A percentile compares a stretch with the other conserved stretches of the same genome.
Evolutionary conservation across 140 eudicot species (phyloP).

Genomic region (Bidens hawaiensis): DNA sequence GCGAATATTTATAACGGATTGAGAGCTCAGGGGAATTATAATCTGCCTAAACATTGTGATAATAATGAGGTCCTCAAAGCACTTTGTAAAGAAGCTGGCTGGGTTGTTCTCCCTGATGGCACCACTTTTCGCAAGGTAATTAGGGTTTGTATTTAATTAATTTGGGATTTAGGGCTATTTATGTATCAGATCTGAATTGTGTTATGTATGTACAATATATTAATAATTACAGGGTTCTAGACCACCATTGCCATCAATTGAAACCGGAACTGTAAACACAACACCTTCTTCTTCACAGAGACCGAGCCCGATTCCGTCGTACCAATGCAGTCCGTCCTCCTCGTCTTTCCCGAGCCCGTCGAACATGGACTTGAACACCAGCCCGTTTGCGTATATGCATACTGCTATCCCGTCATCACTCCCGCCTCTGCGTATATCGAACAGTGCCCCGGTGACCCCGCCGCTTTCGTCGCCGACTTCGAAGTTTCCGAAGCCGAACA

Average conservation of each 20-base stretch:
- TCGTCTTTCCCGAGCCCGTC: slow-evolving; percentile 2
- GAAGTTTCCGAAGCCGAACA: slow-evolving; percentile 40
- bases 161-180: neutral
- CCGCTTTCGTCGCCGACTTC: slow-evolving; percentile 70
- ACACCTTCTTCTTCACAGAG: slow-evolving; percentile 5
- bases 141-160: neutral
- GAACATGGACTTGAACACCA: neutral
- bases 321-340: slow-evolving; percentile 9
- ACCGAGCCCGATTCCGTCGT: neutral
- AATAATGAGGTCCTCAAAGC: slow-evolving; percentile 1
- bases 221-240: slow-evolving; percentile 6
- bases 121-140: slow-evolving; percentile 4
- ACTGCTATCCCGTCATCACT: slow-evolving; percentile 40
- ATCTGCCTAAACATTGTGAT: neutral
- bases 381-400: neutral
- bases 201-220: slow-evolving; percentile 22
- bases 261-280: neutral
- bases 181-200: slow-evolving; percentile 10
- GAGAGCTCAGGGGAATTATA: neutral
- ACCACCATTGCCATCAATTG: slow-evolving; percentile 2
- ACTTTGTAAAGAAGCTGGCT: slow-evolving; percentile 2
- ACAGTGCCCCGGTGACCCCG: slow-evolving; percentile 86
- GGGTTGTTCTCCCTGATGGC: slow-evolving; percentile 12
- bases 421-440: slow-evolving; percentile 74
- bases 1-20: slow-evolving; percentile 1